Evolutionary conservation across 106 monocot species (phyloP), one percentile per base, ranked within the genome.

Genomic region (Dendrobium catenatum): DNA sequence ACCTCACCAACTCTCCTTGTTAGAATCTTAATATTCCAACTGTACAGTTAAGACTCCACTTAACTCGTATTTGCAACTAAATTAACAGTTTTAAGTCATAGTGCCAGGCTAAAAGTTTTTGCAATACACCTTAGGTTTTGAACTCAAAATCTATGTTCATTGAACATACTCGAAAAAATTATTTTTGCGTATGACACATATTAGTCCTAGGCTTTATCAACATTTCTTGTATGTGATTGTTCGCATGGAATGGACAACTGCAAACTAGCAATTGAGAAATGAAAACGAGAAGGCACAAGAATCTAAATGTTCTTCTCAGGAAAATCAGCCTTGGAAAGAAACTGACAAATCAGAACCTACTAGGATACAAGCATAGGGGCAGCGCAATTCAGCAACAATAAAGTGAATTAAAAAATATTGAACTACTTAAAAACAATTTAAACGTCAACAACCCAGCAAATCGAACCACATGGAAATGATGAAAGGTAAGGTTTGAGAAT

Each of bases 401-500:
- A 61, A 61, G n/a, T 61, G 61, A 61, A 61, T 22, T 61, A 61
- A 61, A 51, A 22, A 61, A 61, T 61, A n/a, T 61, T 4, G 4
- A 70, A 70, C 37, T 33, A 70, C 70, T 31, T 16, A 33, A 9
- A 37, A 74, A 20, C 16, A 18, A 10, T 42, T 43, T 74, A 43
- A 76, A 24, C 46, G 9, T 49, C 15, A 24, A 0, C 49, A 9
- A 42, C 42, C 43, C 5, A 33, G 19, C 43, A 74, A 74, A 42
- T 42, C 7, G 33, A 16, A 68, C 17, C 1, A 11, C 13, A 13
- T 37, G 33, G 8, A 26, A 42, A 76, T 26, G 49, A 26, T 4
- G 24, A 24, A 9, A 51, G 22, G 11, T 49, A 76, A 76, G 8
- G 4, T 49, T 49, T 76, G 17, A 84, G 24, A 73, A 81, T 76